A percentile compares a stretch with the other conserved stretches of the same genome.
phyloP scores from a whole-genome alignment of 2,329 filamentous ascomycete genomes.

The Chrysosporium keratinophilum region DNA sequence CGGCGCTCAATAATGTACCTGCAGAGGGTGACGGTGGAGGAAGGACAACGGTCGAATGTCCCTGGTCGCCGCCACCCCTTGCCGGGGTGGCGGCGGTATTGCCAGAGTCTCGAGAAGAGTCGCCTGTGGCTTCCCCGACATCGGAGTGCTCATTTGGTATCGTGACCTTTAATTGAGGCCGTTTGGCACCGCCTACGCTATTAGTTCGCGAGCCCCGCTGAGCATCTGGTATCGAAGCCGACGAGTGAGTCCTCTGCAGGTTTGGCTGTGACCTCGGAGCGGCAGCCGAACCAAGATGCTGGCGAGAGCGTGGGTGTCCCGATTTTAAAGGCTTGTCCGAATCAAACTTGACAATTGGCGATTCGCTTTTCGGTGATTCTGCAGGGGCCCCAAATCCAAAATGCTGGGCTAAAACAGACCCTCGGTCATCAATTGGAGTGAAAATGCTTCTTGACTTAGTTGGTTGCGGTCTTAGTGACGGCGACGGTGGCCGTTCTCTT shows the following conservation, averaged over 20 bases:
- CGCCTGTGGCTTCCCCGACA: slow-evolving; percentile 58
- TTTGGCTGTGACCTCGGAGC: slow-evolving; percentile 41
- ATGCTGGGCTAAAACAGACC: slow-evolving; percentile 78
- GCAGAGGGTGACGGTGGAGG: slow-evolving; percentile 89
- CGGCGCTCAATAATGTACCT: slow-evolving; percentile 74
- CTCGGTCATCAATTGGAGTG: slow-evolving; percentile 88
- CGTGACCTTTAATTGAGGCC: slow-evolving; percentile 81
- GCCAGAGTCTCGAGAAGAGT: slow-evolving; percentile 52
- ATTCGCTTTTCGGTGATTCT: slow-evolving; percentile 37
- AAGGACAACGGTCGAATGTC: slow-evolving; percentile 63
- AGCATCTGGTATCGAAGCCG: slow-evolving; percentile 58
- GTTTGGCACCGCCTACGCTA: slow-evolving; percentile 59
- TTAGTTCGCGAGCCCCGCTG: slow-evolving; percentile 68
- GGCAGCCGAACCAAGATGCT: not conserved
- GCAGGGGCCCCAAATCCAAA: slow-evolving; percentile 55
- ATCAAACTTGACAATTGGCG: slow-evolving; percentile 15
- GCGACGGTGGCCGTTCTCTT: slow-evolving; percentile 38
- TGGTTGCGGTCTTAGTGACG: slow-evolving; percentile 52
- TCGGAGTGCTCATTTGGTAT: slow-evolving; percentile 89
- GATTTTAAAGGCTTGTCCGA: slow-evolving; percentile 26
- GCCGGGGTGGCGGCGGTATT: slow-evolving; percentile 48
- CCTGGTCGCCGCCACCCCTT: slow-evolving; percentile 44
- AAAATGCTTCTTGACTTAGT: slow-evolving; percentile 84
- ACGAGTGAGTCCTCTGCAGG: slow-evolving; percentile 40
- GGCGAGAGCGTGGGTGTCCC: slow-evolving; percentile 38